Conservation (phyloP, 768 basidiomycete species). For the Paxillus rubicundulus region DNA sequence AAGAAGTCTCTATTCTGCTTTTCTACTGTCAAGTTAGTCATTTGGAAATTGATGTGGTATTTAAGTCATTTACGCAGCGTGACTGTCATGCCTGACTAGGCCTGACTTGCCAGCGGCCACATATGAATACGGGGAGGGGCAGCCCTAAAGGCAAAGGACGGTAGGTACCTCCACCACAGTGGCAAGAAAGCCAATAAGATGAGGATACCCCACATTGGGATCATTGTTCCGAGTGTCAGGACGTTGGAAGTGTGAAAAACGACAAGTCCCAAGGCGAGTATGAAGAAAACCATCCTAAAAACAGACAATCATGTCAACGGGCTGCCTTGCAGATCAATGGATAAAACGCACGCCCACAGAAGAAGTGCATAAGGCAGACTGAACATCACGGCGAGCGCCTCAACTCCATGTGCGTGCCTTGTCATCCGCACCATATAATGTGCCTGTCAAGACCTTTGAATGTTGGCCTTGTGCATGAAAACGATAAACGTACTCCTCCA, state of each 20-base stretch:
- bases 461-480: background rate
- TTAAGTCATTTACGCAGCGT: no score
- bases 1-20: no score
- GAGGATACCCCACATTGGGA: background rate
- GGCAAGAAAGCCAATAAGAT: background rate
- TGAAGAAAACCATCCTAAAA: background rate
- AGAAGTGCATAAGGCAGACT: conserved; percentile 31
- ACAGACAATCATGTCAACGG: background rate
- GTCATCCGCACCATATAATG: conserved; percentile 18
- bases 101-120: no score
- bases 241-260: background rate
- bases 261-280: background rate
- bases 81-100: no score
- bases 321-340: no score
- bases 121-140: no score
- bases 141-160: no score
- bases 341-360: conserved; percentile 26
- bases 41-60: no score
- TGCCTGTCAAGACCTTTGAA: conserved; percentile 9
- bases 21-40: no score
- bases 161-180: no score
- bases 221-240: background rate
- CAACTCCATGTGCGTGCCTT: conserved; percentile 16
- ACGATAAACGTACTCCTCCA: no score
- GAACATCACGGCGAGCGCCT: conserved; percentile 29